Base-by-base conservation (phyloP, 257 asterid genomes). In the Nemophila menziesii region DNA sequence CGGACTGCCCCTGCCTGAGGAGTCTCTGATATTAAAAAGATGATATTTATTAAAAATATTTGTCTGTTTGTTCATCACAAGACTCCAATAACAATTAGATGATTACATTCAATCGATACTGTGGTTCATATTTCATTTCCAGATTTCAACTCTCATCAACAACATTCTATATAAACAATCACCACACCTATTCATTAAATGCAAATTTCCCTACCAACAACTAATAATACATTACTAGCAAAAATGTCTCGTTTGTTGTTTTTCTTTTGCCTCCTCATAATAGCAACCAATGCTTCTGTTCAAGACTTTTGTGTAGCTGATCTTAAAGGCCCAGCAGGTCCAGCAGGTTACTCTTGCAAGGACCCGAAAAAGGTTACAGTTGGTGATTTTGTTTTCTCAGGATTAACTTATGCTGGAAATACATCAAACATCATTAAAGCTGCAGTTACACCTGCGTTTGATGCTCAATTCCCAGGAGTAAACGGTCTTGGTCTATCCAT, bases 401-500 rank as follows among this genome's bases (percentile, higher is more conserved):
- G 95, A 4, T 65, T 80, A 24, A 54, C 65, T 2, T 4, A 1
- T 0, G 55, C 72, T 1, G 93, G 82, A 34, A 80, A 78, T 77
- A 84, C 86, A 16, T 60, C 77, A 5, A 80, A 68, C 69, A 23
- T 85, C 43, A 85, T 80, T 37, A 85, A 62, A 11, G 93, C 87
- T 8, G 78, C 92, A 0, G 92, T 80, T 0, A 60, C 80, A 0
- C 92, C 87, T 0, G 92, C 85, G 5, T 85, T 85, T 11, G 92
- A 55, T 5, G 80, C 77, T 20, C 93, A 80, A 43, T 73, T 66
- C 24, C 92, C 93, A 0, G 92, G 80, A 0, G 6, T 85, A 1
- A 85, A 80, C 26, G 96, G 96, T 14, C 78, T 71, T 0, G 93
- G 93, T n/a, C 12, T 78, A 8, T 85, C 92, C 10, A 60, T 76